Base-by-base conservation (phyloP, 495 filamentous ascomycete genomes). In the Trichodelitschia bisporula region DNA sequence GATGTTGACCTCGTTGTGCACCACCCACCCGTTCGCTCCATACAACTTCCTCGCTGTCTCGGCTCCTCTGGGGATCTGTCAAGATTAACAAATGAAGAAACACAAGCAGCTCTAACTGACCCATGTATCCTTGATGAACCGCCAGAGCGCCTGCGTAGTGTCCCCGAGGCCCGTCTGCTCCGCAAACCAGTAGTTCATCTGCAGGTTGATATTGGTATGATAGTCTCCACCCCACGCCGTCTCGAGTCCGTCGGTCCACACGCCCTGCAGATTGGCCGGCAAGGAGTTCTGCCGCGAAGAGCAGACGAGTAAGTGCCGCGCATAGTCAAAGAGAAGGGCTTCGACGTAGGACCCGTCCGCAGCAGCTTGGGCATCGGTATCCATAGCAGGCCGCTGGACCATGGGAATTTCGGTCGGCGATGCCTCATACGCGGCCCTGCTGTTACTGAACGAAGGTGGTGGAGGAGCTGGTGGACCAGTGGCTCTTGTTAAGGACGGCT, bases 71-170 rank as follows among this genome's bases (percentile, higher is more conserved):
- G 58, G 56, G 3, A n/a, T n/a, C n/a, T n/a, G n/a, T n/a, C n/a
- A n/a, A n/a, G n/a, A n/a, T n/a, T n/a, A n/a, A n/a, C n/a, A n/a
- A n/a, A n/a, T n/a, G n/a, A n/a, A n/a, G n/a, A n/a, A n/a, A n/a
- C n/a, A n/a, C n/a, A n/a, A n/a, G n/a, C n/a, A n/a, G n/a, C n/a
- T n/a, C n/a, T n/a, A n/a, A n/a, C n/a, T n/a, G n/a, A 51, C 49
- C 60, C 60, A 62, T 0, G 51, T 62, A n/a, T 61, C 41, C n/a
- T 44, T 34, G 43, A 65, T 62, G 21, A 55, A 62, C 20, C 53
- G 35, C 47, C 51, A 62, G 0, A 56, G 37, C 4, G 53, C 40
- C 56, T 59, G 27, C 59, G 54, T 37, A 59, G 59, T 4, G 36
- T 3, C 35, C 30, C 21, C 54, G 1, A 59, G 43, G 0, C 56